Evolutionary conservation across 2,329 filamentous ascomycete genomes (phyloP), one percentile per base, ranked within the genome.

Genomic region (Cytospora leucostoma): DNA sequence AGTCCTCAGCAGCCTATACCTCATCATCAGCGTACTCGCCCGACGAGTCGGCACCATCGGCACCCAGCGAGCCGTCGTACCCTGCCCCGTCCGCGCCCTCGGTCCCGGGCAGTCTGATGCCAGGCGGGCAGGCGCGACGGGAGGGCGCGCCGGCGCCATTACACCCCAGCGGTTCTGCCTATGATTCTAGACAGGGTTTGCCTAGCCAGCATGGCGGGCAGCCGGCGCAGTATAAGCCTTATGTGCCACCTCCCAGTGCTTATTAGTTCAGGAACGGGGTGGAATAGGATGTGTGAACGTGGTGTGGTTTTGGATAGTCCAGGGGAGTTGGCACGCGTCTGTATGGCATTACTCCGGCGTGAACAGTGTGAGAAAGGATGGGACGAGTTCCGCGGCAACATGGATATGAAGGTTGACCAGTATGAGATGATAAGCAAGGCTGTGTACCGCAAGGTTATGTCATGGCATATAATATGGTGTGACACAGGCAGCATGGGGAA

Each of bases 181-280:
- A 79, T 63, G 82, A 86, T 68, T 74, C 81, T 7, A 76, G 83
- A 27, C 79, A 84, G 61, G 75, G 76, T 7, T 71, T 85, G 35
- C 82, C 82, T 4, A 84, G 81, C 67, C 79, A 84, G 72, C 63
- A 63, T 47, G 50, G 40, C 47, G 54, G 57, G 12, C 77, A 79
- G 69, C n/a, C 44, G 1, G 77, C 77, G 47, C 84, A 86, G 71
- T 88, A 88, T 68, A 87, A 84, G 71, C 81, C 86, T 0, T 89
- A 89, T 64, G 79, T 82, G 3, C 84, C 84, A 4, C 81, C 78
- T 63, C 64, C 61, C 15, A 59, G 56, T 56, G 64, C 64, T 47
- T 66, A 66, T 51, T 66, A 61, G 40, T 38, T 19, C 49, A 37
- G 27, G 13, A 52, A 33, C 35, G 17, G 15, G 19, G 7, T 52